Base-by-base conservation (phyloP, 768 basidiomycete species). In the Tricholoma furcatifolium region DNA sequence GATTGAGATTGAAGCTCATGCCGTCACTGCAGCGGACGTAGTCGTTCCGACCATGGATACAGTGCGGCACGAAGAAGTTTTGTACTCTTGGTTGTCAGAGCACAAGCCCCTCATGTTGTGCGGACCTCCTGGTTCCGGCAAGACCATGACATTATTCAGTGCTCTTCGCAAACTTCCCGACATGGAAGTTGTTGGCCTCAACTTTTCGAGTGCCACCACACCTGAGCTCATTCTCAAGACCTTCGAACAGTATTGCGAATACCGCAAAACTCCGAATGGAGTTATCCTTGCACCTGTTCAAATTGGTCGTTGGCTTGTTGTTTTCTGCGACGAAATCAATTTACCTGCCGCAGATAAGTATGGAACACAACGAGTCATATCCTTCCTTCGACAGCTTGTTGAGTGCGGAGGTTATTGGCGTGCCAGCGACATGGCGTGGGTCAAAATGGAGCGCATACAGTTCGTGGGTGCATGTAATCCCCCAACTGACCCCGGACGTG, bases 291-390 rank as follows among this genome's bases (percentile, higher is more conserved):
- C 97, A 3, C 97, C 97, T 9, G 73, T 88, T 3, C 94, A 98
- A 64, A 93, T 98, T 56, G 96, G 96, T 23, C 87, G 94, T 42
- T 99, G 97, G 97, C 80, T 99, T 44, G 95, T 99, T 31, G 88
- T 99, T n/a, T 99, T 99, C 75, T 99, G 97, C 68, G 97, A 99
- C 67, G 97, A 99, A 70, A 98, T 99, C 77, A 99, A 99, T 65
- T 74, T 99, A 4, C 97, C 97, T 2, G 93, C 97, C 14, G 80
- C 86, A 8, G 97, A 99, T 77, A 96, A 94, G 71, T 99, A 99
- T 63, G 97, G 97, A 3, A 99, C 97, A 4, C 97, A 99, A 67
- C 83, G 93, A 21, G 97, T 99, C 64, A 98, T 99, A 64, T 98
- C 96, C 2, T 99, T 98, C 79, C 81, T 99, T 56, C 88, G 97